Conservation (phyloP, 1,284 basidiomycete species). For the Golubevia pallescens region DNA sequence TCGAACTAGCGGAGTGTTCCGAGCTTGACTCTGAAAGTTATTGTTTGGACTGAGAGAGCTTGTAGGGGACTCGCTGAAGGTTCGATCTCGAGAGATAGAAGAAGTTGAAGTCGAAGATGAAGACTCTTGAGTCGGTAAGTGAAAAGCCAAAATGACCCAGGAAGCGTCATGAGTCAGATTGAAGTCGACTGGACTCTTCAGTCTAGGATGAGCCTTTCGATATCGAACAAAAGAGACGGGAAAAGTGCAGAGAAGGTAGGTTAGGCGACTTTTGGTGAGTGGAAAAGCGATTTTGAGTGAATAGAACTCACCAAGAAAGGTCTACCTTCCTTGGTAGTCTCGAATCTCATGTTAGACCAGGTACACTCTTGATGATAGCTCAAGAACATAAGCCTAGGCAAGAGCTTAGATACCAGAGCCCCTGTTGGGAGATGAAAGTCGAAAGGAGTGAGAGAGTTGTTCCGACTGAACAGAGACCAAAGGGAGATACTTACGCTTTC, state of each 20-base stretch:
- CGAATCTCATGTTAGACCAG: slow-evolving; percentile 9
- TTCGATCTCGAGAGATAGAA: no score
- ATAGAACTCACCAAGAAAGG: slow-evolving; percentile 7
- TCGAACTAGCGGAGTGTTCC: background rate
- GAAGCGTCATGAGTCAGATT: slow-evolving; percentile 56
- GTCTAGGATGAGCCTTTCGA: slow-evolving; percentile 6
- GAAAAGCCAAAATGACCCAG: slow-evolving; percentile 52
- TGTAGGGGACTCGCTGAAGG: no score
- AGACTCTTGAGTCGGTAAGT: slow-evolving; percentile 1
- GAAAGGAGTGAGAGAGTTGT: background rate
- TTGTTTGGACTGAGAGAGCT: no score
- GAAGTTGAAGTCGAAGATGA: background rate
- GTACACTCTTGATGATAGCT: background rate
- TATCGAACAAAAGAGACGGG: background rate
- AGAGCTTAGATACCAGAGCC: slow-evolving; percentile 6
- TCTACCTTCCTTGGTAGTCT: slow-evolving; percentile 3
- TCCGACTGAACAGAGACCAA: background rate
- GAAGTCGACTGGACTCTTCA: slow-evolving; percentile 23
- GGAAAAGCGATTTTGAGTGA: background rate
- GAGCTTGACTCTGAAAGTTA: background rate
- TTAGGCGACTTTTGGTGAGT: no score
- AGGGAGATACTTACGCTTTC: background rate
- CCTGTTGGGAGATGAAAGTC: background rate
- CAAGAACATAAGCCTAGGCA: slow-evolving; percentile 9
- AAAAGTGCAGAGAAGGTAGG: background rate